Percentiles rank a stretch among this genome's conserved stretches.
phyloP scores from a whole-genome alignment of 2,329 filamentous ascomycete species.

The Diaporthe sp. region DNA sequence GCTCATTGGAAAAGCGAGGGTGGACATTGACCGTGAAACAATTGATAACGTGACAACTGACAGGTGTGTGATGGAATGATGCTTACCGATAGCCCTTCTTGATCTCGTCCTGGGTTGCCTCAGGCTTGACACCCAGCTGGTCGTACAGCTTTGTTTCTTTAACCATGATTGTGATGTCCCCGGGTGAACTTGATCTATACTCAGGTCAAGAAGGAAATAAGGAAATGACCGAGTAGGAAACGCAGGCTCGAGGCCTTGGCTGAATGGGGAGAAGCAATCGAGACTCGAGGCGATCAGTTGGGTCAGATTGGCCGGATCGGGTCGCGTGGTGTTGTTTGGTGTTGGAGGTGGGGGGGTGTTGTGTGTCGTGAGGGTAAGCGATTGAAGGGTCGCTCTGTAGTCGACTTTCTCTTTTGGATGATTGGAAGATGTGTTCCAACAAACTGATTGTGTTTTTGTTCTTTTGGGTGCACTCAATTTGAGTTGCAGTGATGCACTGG shows the following conservation, averaged over 20 bases:
- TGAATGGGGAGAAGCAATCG: slow-evolving; percentile 12
- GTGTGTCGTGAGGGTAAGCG: background rate
- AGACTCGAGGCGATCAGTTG: slow-evolving; percentile 7
- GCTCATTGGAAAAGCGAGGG: background rate
- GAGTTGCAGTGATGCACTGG: slow-evolving; percentile 5
- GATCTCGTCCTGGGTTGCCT: slow-evolving; percentile 90
- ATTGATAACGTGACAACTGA: background rate
- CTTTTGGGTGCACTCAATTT: background rate
- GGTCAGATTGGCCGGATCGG: slow-evolving; percentile 13
- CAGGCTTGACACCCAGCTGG: slow-evolving; percentile 79
- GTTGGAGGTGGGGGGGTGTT: too few species aligned
- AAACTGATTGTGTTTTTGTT: background rate
- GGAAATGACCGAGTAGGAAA: background rate
- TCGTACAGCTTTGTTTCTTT: slow-evolving; percentile 97
- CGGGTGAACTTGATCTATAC: background rate
- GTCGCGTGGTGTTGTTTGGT: slow-evolving; percentile 21
- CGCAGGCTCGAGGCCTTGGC: slow-evolving; percentile 30
- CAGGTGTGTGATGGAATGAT: background rate
- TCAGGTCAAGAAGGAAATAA: background rate
- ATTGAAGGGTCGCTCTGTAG: background rate
- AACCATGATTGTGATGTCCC: slow-evolving; percentile 72
- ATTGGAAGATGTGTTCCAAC: background rate
- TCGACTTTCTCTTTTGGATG: background rate
- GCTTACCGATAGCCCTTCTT: slow-evolving; percentile 92
- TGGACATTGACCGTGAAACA: background rate